Base-by-base conservation (phyloP, 495 filamentous ascomycete species). In the Daldinia childiae region DNA sequence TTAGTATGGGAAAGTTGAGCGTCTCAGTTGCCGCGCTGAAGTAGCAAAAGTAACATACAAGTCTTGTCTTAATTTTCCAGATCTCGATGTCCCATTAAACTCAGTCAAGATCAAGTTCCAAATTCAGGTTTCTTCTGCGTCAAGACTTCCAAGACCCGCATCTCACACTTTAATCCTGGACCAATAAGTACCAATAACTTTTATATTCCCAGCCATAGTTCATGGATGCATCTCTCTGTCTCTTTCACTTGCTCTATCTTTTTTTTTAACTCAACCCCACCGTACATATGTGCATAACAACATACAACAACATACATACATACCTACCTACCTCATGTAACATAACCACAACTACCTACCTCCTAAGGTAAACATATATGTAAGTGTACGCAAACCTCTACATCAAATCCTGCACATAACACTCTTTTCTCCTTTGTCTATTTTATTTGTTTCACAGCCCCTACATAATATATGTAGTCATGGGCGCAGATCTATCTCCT, bases 11-110 rank as follows among this genome's bases (percentile, higher is more conserved):
- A 66, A 59, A 58, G 58, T 54, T 45, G 2, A 7, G 45, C 71
- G 71, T 73, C 71, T 73, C 71, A 73, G 71, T 57, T 69, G 66
- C 71, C 66, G 71, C 71, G 66, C 50, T 29, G 58, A 73, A 68
- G 70, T 69, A 73, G 51, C 65, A 26, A 45, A 73, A 66, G 71
- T 73, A 73, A 58, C 61, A 29, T 69, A 14, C 41, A 71, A 68
- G 68, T 74, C 58, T 64, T 59, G 38, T 41, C 62, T 26, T 62
- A 73, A 52, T 66, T 69, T 43, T 65, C 58, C 43, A 62, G 52
- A 74, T 74, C 72, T 74, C 72, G 72, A 74, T 74, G 59, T 68
- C 17, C 55, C 54, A 58, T 66, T 39, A 39, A 58, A 39, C 39
- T 29, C 54, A 34, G 30, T 73, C 55, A 59, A 68, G 60, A 68